Conservation (phyloP, 2,329 filamentous ascomycete species). For the Pseudogymnoascus sp. region DNA sequence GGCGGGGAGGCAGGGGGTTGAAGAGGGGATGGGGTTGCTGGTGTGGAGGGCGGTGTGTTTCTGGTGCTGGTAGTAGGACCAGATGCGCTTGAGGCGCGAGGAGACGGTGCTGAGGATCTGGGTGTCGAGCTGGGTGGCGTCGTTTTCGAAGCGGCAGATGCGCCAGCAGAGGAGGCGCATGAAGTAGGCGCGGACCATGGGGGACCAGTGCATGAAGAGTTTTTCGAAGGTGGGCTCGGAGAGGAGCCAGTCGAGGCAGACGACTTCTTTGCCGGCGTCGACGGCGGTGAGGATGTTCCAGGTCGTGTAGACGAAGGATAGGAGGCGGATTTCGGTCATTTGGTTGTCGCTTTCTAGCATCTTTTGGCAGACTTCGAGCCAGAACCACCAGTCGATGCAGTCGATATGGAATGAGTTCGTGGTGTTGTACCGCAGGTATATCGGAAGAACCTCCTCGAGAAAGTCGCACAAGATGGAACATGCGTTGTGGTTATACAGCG, state of each 20-base stretch:
- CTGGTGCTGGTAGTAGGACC: conserved; percentile 57
- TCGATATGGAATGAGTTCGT: conserved; percentile 34
- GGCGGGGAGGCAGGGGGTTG: conserved; percentile 60
- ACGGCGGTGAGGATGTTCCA: conserved; percentile 56
- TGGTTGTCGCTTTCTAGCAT: conserved; percentile 68
- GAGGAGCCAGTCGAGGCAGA: conserved; percentile 59
- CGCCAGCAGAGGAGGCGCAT: conserved; percentile 69
- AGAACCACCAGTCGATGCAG: conserved; percentile 59
- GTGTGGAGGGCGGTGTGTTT: conserved; percentile 49
- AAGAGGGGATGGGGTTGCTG: conserved; percentile 47
- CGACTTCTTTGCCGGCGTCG: conserved; percentile 48
- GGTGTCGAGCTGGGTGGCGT: conserved; percentile 45
- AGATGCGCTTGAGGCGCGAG: conserved; percentile 51
- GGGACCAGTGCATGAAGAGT: conserved; percentile 69
- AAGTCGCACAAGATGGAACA: conserved; percentile 71
- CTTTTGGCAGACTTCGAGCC: conserved; percentile 58
- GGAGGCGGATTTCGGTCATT: conserved; percentile 63
- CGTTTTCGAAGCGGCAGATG: conserved; percentile 54
- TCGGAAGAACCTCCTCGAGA: conserved; percentile 59
- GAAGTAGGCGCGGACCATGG: conserved; percentile 71
- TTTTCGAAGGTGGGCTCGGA: conserved; percentile 56
- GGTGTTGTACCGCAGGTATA: conserved; percentile 55
- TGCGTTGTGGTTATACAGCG: conserved; percentile 62
- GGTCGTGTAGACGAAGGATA: conserved; percentile 59
- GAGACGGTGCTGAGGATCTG: conserved; percentile 53